These are phyloP conservation scores for Tetracladium setigerum DNA, from an alignment of 495 filamentous ascomycete genomes.

Conservation along the genomic window DNA sequence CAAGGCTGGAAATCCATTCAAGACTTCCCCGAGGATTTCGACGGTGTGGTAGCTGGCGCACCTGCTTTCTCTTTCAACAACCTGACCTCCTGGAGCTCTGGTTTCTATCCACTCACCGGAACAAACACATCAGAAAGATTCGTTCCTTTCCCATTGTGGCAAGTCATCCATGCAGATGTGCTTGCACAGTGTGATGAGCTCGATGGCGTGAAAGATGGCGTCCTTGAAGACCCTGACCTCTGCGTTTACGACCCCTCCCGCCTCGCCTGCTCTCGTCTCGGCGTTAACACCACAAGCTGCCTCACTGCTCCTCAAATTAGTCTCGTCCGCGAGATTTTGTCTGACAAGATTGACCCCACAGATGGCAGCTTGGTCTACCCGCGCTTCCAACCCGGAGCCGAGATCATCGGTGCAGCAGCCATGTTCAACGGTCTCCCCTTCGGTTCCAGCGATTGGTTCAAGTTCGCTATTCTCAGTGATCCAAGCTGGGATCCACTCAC, in stretches of 20 bases:
- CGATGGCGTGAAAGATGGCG: slow-evolving; percentile 56
- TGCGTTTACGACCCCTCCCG: slow-evolving; percentile 48
- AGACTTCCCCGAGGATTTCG: slow-evolving; percentile 48
- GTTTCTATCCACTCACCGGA: slow-evolving; percentile 34
- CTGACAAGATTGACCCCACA: slow-evolving; percentile 34
- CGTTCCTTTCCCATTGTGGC: slow-evolving; percentile 38
- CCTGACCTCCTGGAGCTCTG: slow-evolving; percentile 39
- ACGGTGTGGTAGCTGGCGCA: slow-evolving; percentile 59
- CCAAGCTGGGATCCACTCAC: slow-evolving; percentile 37
- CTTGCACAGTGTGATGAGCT: slow-evolving; percentile 56
- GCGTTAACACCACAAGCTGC: slow-evolving; percentile 33
- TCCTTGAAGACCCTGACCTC: slow-evolving; percentile 53
- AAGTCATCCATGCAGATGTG: slow-evolving; percentile 47
- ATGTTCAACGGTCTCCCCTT: slow-evolving; percentile 34
- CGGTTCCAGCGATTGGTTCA: slow-evolving; percentile 35
- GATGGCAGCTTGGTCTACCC: slow-evolving; percentile 49
- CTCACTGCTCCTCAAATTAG: slow-evolving; percentile 48
- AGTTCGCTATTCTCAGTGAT: slow-evolving; percentile 18
- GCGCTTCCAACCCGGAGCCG: slow-evolving; percentile 31
- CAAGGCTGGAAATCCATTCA: slow-evolving; percentile 48
- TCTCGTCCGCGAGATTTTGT: slow-evolving; percentile 41
- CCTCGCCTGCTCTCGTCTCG: slow-evolving; percentile 40
- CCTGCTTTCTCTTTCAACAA: slow-evolving; percentile 41
- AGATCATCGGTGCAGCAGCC: no score
- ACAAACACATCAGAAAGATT: slow-evolving; percentile 3